Evolutionary conservation across 306 rosid genomes (phyloP).

Genomic region (Alnus rubra): DNA sequence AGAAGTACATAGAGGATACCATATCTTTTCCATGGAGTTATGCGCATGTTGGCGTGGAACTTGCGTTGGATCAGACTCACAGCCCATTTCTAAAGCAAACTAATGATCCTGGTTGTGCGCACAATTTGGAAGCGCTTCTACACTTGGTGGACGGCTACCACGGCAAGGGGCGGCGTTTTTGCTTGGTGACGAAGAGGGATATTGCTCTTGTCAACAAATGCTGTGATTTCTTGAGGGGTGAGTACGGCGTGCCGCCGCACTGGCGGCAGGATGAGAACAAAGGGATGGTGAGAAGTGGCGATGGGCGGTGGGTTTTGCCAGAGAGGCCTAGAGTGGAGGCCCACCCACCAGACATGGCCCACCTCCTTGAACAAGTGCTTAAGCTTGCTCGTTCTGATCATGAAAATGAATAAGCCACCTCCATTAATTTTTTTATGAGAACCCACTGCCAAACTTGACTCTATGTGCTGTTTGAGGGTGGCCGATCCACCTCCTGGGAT

Average conservation of each 20-base stretch:
- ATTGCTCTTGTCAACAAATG: constrained; percentile 65
- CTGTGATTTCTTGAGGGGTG: constrained; percentile 40
- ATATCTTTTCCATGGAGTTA: constrained; percentile 72
- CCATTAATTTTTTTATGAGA: neutral
- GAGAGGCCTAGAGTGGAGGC: constrained; percentile 52
- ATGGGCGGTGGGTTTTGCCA: constrained; percentile 68
- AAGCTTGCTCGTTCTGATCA: constrained; percentile 10
- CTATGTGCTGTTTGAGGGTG: too few species aligned
- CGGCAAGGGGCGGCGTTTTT: constrained; percentile 41
- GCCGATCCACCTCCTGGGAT: too few species aligned
- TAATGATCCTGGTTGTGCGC: constrained; percentile 50
- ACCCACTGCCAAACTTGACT: too few species aligned
- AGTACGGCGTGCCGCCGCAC: constrained; percentile 49
- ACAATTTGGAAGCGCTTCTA: constrained; percentile 61
- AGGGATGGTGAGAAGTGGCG: constrained; percentile 56
- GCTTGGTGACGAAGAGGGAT: constrained; percentile 45
- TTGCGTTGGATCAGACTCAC: constrained; percentile 44
- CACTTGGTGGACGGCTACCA: constrained; percentile 67
- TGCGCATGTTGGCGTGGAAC: constrained; percentile 67
- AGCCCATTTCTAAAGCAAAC: constrained; percentile 56
- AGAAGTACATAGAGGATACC: constrained; percentile 55
- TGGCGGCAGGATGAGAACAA: constrained; percentile 83
- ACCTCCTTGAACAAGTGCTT: constrained; percentile 47
- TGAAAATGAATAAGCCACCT: neutral
- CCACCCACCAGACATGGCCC: constrained; percentile 56